phyloP scores from a whole-genome alignment of 345 rosid species.

The Chamaenerion angustifolium region DNA sequence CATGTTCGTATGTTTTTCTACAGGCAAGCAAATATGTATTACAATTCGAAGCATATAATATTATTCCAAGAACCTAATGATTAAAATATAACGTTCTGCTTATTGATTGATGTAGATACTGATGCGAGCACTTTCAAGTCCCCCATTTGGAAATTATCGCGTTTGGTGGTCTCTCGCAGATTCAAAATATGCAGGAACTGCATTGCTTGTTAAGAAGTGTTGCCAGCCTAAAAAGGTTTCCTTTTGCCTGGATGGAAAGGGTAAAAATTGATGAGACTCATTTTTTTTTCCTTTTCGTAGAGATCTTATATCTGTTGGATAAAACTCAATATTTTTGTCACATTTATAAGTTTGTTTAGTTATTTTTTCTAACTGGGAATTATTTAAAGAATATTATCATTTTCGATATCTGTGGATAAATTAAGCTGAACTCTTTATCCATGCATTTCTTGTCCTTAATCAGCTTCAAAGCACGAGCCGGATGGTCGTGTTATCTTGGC shows the following conservation, averaged over 20 bases:
- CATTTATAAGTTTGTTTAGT: neutral
- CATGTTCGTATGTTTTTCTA: too few species aligned
- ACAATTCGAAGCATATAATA: too few species aligned
- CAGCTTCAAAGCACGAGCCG: conserved; percentile 78
- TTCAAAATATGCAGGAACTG: conserved; percentile 95
- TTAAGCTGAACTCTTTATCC: neutral
- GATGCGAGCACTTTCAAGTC: conserved; percentile 66
- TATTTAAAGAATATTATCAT: neutral
- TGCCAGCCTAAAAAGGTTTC: conserved; percentile 44
- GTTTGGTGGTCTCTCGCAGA: conserved; percentile 99
- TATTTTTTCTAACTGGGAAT: neutral
- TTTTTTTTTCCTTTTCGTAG: neutral
- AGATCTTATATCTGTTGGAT: neutral
- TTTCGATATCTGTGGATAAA: conserved; percentile 2
- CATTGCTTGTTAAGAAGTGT: conserved; percentile 73
- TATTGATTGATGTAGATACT: conserved; percentile 37
- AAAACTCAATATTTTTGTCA: neutral
- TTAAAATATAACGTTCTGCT: neutral
- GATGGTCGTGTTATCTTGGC: conserved; percentile 93
- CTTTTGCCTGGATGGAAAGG: conserved; percentile 62
- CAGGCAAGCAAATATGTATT: too few species aligned
- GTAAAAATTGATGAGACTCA: conserved; percentile 14
- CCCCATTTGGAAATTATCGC: conserved; percentile 55
- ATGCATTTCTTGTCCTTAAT: conserved; percentile 3
- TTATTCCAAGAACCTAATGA: too few species aligned